Conservation (phyloP, 1,284 basidiomycete species). For the Marasmius sp. region DNA sequence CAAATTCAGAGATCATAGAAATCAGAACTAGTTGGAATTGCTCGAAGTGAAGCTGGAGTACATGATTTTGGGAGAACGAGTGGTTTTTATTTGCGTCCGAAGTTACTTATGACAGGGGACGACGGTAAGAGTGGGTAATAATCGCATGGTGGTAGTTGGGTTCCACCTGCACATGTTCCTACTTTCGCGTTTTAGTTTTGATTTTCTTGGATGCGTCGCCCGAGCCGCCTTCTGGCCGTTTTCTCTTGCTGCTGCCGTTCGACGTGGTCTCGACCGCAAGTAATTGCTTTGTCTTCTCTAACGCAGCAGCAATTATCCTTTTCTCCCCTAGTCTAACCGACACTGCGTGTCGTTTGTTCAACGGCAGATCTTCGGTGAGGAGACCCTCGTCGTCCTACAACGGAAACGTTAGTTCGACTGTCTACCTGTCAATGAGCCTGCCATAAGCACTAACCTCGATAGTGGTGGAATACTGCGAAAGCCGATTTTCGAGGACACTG, state of each 20-base stretch:
- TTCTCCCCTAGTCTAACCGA: constrained; percentile 84
- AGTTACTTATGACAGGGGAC: no score
- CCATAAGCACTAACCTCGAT: constrained; percentile 46
- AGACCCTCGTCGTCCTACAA: constrained; percentile 53
- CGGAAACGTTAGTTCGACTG: not conserved
- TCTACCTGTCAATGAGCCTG: constrained; percentile 1
- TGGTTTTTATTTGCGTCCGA: no score
- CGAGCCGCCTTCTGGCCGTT: not conserved
- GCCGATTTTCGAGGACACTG: constrained; percentile 49
- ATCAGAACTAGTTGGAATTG: no score
- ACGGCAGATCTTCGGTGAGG: constrained; percentile 35
- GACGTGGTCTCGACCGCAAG: not conserved
- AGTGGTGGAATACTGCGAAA: constrained; percentile 57
- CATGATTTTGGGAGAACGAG: no score
- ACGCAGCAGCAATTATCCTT: constrained; percentile 51
- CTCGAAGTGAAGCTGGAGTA: no score
- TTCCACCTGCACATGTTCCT: not conserved
- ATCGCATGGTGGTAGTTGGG: no score
- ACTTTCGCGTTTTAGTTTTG: not conserved
- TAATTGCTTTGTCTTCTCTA: constrained; percentile 25
- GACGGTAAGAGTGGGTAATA: no score
- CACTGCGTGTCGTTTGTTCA: constrained; percentile 62
- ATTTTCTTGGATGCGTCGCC: not conserved
- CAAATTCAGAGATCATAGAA: no score
- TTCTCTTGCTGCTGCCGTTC: not conserved